Base-by-base conservation (phyloP, 257 asterid genomes). In the Handroanthus guayacan region DNA sequence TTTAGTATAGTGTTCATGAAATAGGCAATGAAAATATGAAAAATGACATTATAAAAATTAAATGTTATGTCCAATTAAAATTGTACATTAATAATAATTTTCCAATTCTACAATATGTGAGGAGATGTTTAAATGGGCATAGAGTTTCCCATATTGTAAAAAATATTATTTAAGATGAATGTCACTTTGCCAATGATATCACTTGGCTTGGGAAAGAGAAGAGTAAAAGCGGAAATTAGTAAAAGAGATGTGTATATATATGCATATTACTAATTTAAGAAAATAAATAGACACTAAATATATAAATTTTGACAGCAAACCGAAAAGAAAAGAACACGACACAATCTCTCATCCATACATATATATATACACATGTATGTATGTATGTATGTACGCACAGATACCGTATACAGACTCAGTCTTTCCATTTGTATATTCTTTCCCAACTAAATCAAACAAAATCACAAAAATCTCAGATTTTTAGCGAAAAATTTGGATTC, bases 381-480 rank as follows among this genome's bases (percentile, higher is more conserved):
- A 65, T 16, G 10, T 71, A 55, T 25, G 31, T 25, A 8, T 1
- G 45, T 72, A 69, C 38, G 25, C 54, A 50, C 44, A 63, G 55
- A 45, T 13, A 56, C 41, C 41, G 36, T 1, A 39, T 17, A 12
- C 62, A 18, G 60, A 5, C 74, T 47, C 61, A 16, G 61, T 67
- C 71, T 64, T 71, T 50, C 34, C 3, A 44, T 60, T 69, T 75
- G 57, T 31, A 2, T 50, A 48, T 61, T 62, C 71, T 45, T 68
- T 68, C 65, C 65, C 66, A 37, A 45, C 5, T 11, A 80, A 80
- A 77, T 81, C 74, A 51, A 37, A 16, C 57, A 52, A 44, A 75
- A 80, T 75, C 83, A 62, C 67, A 12, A 57, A 67, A 20, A 62
- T 77, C 77, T 43, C 69, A 41, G 50, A 72, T 58, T 72, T 57